phyloP scores from a whole-genome alignment of 345 rosid genomes.

The Eutrema heterophyllum region DNA sequence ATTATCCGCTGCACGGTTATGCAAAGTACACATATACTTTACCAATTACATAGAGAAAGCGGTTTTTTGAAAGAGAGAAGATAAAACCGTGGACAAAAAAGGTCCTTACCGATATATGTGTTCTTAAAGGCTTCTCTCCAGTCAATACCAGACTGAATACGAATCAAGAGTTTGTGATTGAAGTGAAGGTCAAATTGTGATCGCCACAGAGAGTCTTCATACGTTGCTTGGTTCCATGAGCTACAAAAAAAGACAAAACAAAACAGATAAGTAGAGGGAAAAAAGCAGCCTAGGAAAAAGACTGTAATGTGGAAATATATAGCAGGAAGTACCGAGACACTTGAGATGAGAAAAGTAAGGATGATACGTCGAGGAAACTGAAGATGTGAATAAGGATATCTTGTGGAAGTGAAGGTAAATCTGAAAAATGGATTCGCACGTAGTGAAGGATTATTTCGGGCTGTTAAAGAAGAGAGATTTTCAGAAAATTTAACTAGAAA shows the following conservation, averaged over 20 bases:
- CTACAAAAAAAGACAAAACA: conserved; percentile 36
- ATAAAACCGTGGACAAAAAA: background rate
- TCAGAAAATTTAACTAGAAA: background rate
- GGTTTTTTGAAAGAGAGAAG: background rate
- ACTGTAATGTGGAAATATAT: background rate
- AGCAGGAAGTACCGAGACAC: conserved; percentile 48
- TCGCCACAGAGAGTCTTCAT: conserved; percentile 55
- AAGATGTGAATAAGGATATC: conserved; percentile 66
- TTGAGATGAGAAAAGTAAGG: conserved; percentile 50
- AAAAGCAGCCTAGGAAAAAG: background rate
- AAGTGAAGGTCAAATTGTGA: conserved; percentile 36
- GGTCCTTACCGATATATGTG: conserved; percentile 41
- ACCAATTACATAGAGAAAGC: background rate
- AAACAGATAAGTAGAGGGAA: background rate
- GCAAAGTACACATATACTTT: background rate
- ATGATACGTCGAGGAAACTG: conserved; percentile 56
- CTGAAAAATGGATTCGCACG: conserved; percentile 27
- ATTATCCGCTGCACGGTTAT: conserved; percentile 30
- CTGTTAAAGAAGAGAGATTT: background rate
- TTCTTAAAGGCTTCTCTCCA: conserved; percentile 64
- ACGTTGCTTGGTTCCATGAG: conserved; percentile 73
- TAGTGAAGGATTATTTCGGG: background rate
- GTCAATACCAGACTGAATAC: conserved; percentile 27
- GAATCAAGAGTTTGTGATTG: conserved; percentile 29
- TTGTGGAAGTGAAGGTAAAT: conserved; percentile 52